Evolutionary conservation across 192 early-diverging fungal genomes (phyloP).

Genomic region (Chytriomyces sp.): DNA sequence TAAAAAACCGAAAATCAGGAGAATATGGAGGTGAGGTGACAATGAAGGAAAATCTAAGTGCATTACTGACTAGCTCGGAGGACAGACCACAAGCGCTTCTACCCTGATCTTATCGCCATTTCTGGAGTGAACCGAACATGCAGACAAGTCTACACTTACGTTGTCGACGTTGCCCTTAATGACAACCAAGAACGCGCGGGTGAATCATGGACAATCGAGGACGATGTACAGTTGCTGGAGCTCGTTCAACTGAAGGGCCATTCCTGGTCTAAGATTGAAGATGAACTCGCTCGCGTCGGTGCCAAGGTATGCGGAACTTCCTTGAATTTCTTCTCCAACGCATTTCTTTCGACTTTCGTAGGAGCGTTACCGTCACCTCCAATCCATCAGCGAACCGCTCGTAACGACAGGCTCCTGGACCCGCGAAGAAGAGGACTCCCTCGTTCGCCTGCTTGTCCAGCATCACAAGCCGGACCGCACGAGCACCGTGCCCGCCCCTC

Average conservation of each 20-base stretch:
- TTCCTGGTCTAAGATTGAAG: not conserved
- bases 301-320: not conserved
- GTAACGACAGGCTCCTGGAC: not conserved
- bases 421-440: not conserved
- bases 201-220: constrained; percentile 2
- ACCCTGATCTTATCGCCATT: not conserved
- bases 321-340: not conserved
- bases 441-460: not conserved
- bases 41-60: too few relatives aligned
- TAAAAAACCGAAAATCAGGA: not conserved
- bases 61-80: too few relatives aligned
- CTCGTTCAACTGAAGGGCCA: not conserved
- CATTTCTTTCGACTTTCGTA: not conserved
- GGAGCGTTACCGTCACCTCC: not conserved
- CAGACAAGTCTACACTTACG: not conserved
- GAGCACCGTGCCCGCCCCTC: not conserved
- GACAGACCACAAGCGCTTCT: not conserved
- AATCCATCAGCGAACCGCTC: not conserved
- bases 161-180: not conserved
- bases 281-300: not conserved
- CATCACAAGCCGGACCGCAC: not conserved
- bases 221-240: not conserved
- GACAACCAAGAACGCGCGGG: constrained; percentile 9
- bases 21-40: not conserved
- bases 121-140: constrained; percentile 1